Evolutionary conservation across 768 basidiomycete species (phyloP).

Genomic region (Leccinum aurantiacum): DNA sequence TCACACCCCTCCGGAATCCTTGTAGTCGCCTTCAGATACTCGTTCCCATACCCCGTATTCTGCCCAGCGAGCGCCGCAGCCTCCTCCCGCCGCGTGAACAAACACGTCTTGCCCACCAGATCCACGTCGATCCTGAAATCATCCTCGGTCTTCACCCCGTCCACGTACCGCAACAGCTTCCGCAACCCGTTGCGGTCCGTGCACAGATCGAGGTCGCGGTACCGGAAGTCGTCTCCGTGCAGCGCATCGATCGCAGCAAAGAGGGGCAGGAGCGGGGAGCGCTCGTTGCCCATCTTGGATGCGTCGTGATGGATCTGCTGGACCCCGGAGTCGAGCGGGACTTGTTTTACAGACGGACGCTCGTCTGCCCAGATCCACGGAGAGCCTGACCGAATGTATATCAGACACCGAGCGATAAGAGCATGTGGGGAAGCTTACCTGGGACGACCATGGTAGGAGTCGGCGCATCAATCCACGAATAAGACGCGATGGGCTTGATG

Average conservation of each 20-base stretch:
- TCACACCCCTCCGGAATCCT: slow-evolving; percentile 48
- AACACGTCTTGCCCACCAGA: slow-evolving; percentile 56
- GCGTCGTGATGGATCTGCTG: slow-evolving; percentile 60
- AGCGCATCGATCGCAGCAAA: slow-evolving; percentile 56
- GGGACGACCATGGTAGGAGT: slow-evolving; percentile 54
- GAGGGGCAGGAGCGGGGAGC: slow-evolving; percentile 51
- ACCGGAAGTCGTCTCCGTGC: slow-evolving; percentile 25
- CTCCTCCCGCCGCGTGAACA: slow-evolving; percentile 61
- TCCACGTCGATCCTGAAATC: slow-evolving; percentile 72
- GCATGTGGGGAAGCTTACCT: slow-evolving; percentile 30
- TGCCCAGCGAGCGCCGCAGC: slow-evolving; percentile 14
- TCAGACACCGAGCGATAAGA: background rate
- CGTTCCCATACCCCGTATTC: slow-evolving; percentile 51
- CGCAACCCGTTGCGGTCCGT: slow-evolving; percentile 68
- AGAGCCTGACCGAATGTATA: slow-evolving; percentile 34
- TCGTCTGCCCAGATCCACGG: slow-evolving; percentile 57
- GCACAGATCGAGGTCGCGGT: slow-evolving; percentile 43
- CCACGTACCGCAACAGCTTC: slow-evolving; percentile 57
- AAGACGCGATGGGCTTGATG: slow-evolving; percentile 48
- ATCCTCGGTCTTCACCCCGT: slow-evolving; percentile 21
- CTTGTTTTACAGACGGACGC: slow-evolving; percentile 49
- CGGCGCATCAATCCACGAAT: slow-evolving; percentile 48
- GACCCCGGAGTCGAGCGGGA: slow-evolving; percentile 53
- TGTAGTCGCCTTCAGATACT: slow-evolving; percentile 61
- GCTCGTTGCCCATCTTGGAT: slow-evolving; percentile 36